A percentile compares a stretch with the other conserved stretches of the same genome.
Conservation (phyloP, 2,329 filamentous ascomycete genomes). For the Phyllachora maydis region DNA sequence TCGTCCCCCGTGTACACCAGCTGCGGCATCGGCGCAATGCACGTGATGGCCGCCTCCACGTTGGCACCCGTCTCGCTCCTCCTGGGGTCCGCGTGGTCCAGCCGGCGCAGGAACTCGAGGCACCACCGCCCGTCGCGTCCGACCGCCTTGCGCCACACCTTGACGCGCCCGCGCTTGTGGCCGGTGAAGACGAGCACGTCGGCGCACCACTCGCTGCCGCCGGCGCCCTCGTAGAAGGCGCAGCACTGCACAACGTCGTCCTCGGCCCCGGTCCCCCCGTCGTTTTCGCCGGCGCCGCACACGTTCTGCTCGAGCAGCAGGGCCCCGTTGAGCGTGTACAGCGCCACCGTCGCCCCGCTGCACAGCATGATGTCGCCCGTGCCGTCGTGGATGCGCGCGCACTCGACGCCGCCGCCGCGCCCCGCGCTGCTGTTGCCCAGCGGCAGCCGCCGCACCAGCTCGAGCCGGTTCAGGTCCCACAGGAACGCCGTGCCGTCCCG, state of each 20-base stretch:
- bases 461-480: slow-evolving; percentile 84
- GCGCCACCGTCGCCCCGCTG: slow-evolving; percentile 48
- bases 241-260: slow-evolving; percentile 67
- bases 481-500: slow-evolving; percentile 66
- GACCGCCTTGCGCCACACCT: slow-evolving; percentile 41
- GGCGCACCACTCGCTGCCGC: slow-evolving; percentile 80
- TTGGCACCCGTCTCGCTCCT: slow-evolving; percentile 37
- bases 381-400: slow-evolving; percentile 72
- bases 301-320: slow-evolving; percentile 66
- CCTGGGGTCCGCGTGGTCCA: slow-evolving; percentile 59
- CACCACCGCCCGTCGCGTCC: slow-evolving; percentile 46
- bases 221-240: slow-evolving; percentile 80
- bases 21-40: slow-evolving; percentile 64
- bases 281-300: slow-evolving; percentile 22
- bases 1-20: slow-evolving; percentile 89
- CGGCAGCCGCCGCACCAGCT: slow-evolving; percentile 48
- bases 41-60: slow-evolving; percentile 55
- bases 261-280: slow-evolving; percentile 7
- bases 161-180: slow-evolving; percentile 65
- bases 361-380: slow-evolving; percentile 80
- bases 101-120: slow-evolving; percentile 56
- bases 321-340: slow-evolving; percentile 80
- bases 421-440: slow-evolving; percentile 18
- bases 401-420: slow-evolving; percentile 26
- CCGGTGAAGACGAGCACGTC: slow-evolving; percentile 76